These are phyloP conservation scores for Teratosphaeria nubilosa DNA, from an alignment of 2,329 filamentous ascomycete genomes.

Conservation along the genomic window DNA sequence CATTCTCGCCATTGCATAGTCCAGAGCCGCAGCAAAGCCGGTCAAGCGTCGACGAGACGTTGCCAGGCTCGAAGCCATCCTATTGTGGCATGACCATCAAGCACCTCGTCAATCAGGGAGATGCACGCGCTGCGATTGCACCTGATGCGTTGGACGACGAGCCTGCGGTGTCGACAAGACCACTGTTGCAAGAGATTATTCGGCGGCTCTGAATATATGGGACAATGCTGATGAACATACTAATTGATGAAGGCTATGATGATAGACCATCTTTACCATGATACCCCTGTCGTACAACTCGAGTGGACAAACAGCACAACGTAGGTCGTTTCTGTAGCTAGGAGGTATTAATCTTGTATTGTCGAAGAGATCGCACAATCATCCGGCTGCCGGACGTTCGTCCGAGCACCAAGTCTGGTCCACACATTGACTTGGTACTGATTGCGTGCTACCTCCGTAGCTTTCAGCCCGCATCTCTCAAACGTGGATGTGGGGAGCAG, in stretches of 20 bases:
- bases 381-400: constrained; percentile 45
- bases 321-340: too few relatives aligned
- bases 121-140: not conserved
- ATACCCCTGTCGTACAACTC: too few relatives aligned
- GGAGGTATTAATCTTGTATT: too few relatives aligned
- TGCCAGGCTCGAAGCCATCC: not conserved
- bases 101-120: not conserved
- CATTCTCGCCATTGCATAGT: not conserved
- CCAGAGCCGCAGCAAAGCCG: not conserved
- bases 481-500: not conserved
- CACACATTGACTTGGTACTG: not conserved
- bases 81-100: not conserved
- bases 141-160: too few relatives aligned
- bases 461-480: not conserved
- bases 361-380: not conserved
- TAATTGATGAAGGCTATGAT: too few relatives aligned
- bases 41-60: not conserved
- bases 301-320: too few relatives aligned
- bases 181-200: not conserved
- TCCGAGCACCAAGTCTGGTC: too few relatives aligned
- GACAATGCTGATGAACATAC: too few relatives aligned
- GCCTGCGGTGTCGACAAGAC: too few relatives aligned
- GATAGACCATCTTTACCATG: too few relatives aligned
- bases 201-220: not conserved
- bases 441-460: not conserved